A percentile compares a stretch with the other conserved stretches of the same genome.
phyloP scores from a whole-genome alignment of 495 filamentous ascomycete species.

The Trichoderma erinaceum region DNA sequence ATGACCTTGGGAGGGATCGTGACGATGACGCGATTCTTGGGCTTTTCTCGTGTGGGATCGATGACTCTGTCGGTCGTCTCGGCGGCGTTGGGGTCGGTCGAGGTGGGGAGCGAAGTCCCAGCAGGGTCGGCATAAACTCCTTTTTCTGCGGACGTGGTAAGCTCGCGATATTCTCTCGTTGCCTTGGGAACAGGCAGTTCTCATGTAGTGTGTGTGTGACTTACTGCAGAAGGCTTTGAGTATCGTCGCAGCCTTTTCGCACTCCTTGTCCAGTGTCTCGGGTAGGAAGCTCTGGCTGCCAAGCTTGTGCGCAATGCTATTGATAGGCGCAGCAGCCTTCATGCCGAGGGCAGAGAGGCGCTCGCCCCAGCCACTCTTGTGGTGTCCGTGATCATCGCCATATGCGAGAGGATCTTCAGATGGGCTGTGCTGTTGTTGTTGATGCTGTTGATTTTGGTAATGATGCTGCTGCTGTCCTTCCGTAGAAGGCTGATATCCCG shows the following conservation, averaged over 20 bases:
- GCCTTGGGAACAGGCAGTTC: neutral
- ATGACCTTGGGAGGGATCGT: conserved; percentile 71
- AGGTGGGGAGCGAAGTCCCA: neutral
- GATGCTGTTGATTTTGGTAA: too few species aligned
- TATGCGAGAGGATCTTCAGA: neutral
- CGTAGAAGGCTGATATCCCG: neutral
- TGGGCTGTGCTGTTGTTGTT: conserved; percentile 13
- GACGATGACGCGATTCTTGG: conserved; percentile 37
- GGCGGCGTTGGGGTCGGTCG: conserved; percentile 3
- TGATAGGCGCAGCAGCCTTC: conserved; percentile 54
- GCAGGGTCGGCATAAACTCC: conserved; percentile 10
- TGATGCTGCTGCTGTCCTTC: conserved; percentile 19
- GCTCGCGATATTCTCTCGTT: neutral
- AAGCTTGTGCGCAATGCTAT: conserved; percentile 57
- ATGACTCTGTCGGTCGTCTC: conserved; percentile 5
- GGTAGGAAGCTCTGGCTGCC: conserved; percentile 68
- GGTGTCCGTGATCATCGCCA: neutral
- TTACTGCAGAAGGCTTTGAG: conserved; percentile 71
- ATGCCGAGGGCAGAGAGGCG: conserved; percentile 25
- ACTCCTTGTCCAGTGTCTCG: conserved; percentile 71
- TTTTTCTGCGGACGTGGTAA: neutral
- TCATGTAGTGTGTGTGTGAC: conserved; percentile 14
- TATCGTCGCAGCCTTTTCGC: conserved; percentile 80
- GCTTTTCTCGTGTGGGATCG: neutral
- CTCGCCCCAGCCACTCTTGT: conserved; percentile 21